These are phyloP conservation scores for Monilinia aucupariae DNA, from an alignment of 2,329 filamentous ascomycete species.

Conservation along the genomic window DNA sequence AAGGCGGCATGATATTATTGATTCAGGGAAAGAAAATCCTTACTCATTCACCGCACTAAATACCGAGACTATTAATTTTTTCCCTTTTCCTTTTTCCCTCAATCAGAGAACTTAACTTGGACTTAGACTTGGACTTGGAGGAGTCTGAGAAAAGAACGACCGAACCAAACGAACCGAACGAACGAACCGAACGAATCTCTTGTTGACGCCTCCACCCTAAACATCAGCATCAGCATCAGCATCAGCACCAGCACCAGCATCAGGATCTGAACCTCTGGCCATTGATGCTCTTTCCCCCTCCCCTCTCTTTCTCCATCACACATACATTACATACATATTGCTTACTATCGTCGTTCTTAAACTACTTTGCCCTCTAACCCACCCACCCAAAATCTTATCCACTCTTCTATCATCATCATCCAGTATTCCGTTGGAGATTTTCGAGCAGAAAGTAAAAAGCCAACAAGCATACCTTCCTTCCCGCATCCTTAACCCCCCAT, in stretches of 20 bases:
- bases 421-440: constrained; percentile 3
- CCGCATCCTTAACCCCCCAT: not conserved
- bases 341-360: not conserved
- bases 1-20: constrained; percentile 4
- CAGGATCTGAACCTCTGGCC: too few species aligned
- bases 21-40: constrained; percentile 11
- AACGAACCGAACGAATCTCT: constrained; percentile 3
- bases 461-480: constrained; percentile 13
- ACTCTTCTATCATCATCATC: constrained; percentile 1
- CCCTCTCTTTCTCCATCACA: not conserved
- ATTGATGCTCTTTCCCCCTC: not conserved
- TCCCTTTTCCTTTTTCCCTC: constrained; percentile 9
- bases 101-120: not conserved
- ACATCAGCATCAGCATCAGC: too few species aligned
- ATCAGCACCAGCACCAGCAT: too few species aligned
- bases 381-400: not conserved
- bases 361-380: not conserved
- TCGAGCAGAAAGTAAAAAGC: constrained; percentile 6
- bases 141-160: not conserved
- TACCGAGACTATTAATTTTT: constrained; percentile 5
- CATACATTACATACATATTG: not conserved
- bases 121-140: too few species aligned
- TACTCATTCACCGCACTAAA: constrained; percentile 11
- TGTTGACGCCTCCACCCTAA: constrained; percentile 7
- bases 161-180: too few species aligned